A percentile compares a stretch with the other conserved stretches of the same genome.
Evolutionary conservation across 2,329 filamentous ascomycete species (phyloP).

Genomic region (Coniella lustricola): DNA sequence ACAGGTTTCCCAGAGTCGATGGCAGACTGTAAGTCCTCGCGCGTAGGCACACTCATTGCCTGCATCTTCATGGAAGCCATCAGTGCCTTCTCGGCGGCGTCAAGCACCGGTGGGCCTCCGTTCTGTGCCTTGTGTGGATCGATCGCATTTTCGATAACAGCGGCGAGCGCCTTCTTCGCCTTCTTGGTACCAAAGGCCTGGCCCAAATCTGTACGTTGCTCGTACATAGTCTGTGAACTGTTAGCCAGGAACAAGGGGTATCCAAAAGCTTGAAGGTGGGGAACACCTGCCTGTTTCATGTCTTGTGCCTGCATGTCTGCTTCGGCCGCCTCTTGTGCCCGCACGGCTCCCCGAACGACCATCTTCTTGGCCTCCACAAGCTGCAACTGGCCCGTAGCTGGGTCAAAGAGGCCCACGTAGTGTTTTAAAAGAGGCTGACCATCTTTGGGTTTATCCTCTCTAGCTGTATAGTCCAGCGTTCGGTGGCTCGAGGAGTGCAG

Average conservation of each 20-base stretch:
- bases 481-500: constrained; percentile 51
- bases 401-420: constrained; percentile 59
- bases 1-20: constrained; percentile 65
- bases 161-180: constrained; percentile 68
- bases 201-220: constrained; percentile 62
- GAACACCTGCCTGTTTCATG: constrained; percentile 29
- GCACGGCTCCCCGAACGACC: constrained; percentile 50
- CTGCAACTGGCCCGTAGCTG: constrained; percentile 50
- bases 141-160: constrained; percentile 66
- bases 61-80: constrained; percentile 56
- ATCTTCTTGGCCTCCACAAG: constrained; percentile 60
- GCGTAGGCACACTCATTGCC: constrained; percentile 59
- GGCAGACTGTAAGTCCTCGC: constrained; percentile 56
- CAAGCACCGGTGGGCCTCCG: constrained; percentile 40
- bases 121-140: constrained; percentile 31
- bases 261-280: not conserved
- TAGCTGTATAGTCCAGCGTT: constrained; percentile 53
- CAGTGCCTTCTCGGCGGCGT: constrained; percentile 50
- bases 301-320: constrained; percentile 35
- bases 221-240: constrained; percentile 45
- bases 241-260: not conserved
- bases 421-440: constrained; percentile 47
- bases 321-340: constrained; percentile 45
- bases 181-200: constrained; percentile 81
- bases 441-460: constrained; percentile 40